Evolutionary conservation across 306 rosid genomes (phyloP).

Genomic region (Citrullus mucosospermus): DNA sequence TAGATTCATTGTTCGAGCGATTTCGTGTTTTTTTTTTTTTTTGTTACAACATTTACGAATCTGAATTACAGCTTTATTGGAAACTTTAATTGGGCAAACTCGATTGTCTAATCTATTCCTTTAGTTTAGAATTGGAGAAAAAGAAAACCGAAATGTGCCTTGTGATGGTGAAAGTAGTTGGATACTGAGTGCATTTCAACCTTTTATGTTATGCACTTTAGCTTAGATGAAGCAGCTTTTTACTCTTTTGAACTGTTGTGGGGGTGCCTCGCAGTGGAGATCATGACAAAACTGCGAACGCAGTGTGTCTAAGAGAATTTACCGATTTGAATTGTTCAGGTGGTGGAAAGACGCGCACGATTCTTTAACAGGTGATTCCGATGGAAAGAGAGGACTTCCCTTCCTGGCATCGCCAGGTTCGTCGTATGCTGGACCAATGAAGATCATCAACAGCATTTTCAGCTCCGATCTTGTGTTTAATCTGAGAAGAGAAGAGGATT

Average conservation of each 20-base stretch:
- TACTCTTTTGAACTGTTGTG: background rate
- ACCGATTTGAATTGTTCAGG: constrained; percentile 39
- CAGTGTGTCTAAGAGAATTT: constrained; percentile 1
- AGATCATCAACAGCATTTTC: constrained; percentile 79
- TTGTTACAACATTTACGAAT: constrained; percentile 13
- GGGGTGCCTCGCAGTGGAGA: background rate
- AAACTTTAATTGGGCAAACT: background rate
- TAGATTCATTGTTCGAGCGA: constrained; percentile 16
- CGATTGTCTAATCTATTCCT: background rate
- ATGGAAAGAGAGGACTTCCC: constrained; percentile 44
- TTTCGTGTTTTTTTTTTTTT: background rate
- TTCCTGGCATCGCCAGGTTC: constrained; percentile 50
- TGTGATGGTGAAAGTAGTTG: background rate
- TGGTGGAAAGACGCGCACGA: constrained; percentile 97
- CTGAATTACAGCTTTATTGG: constrained; percentile 9
- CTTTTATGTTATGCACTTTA: background rate
- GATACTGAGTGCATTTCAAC: background rate
- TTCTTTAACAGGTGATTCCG: constrained; percentile 43
- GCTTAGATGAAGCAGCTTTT: background rate
- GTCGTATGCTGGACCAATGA: constrained; percentile 69
- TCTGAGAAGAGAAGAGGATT: constrained; percentile 69
- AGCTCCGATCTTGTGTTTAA: constrained; percentile 66
- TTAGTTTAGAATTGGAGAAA: background rate
- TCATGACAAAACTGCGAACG: background rate
- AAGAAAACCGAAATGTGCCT: constrained; percentile 8